A percentile compares a stretch with the other conserved stretches of the same genome.
These are phyloP conservation scores for Cytospora paraplurivora DNA, from an alignment of 2,329 filamentous ascomycete genomes.

Conservation along the genomic window DNA sequence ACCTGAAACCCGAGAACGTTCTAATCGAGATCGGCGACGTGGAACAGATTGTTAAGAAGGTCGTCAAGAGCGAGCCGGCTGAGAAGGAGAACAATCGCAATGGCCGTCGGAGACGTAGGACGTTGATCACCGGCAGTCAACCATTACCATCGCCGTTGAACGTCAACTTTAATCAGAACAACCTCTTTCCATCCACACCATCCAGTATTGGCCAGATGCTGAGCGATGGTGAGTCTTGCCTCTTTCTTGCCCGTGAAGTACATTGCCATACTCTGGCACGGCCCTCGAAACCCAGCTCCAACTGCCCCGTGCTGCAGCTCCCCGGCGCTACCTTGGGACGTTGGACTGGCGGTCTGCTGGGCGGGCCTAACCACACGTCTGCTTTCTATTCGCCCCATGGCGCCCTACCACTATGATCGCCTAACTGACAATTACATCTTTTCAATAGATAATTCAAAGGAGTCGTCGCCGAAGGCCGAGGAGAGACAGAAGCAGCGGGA, in stretches of 20 bases:
- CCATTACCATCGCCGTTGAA: constrained; percentile 93
- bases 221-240: constrained; percentile 65
- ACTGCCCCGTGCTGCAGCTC: constrained; percentile 9
- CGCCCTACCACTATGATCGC: not conserved
- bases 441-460: constrained; percentile 42
- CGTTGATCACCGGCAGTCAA: constrained; percentile 95
- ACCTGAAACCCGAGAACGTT: constrained; percentile 96
- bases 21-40: constrained; percentile 98
- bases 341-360: not conserved
- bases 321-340: constrained; percentile 1
- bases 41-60: constrained; percentile 95
- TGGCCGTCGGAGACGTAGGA: constrained; percentile 83
- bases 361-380: not conserved
- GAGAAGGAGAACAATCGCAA: constrained; percentile 91
- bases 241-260: constrained; percentile 7
- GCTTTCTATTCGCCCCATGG: constrained; percentile 6
- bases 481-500: constrained; percentile 82
- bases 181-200: constrained; percentile 67
- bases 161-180: constrained; percentile 80
- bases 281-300: constrained; percentile 4
- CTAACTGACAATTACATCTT: constrained; percentile 9
- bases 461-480: constrained; percentile 53
- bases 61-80: constrained; percentile 76
- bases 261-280: not conserved
- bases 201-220: constrained; percentile 83